Evolutionary conservation across 1,284 basidiomycete genomes (phyloP), one percentile per base, ranked within the genome.

Genomic region (Ganoderma sinense): DNA sequence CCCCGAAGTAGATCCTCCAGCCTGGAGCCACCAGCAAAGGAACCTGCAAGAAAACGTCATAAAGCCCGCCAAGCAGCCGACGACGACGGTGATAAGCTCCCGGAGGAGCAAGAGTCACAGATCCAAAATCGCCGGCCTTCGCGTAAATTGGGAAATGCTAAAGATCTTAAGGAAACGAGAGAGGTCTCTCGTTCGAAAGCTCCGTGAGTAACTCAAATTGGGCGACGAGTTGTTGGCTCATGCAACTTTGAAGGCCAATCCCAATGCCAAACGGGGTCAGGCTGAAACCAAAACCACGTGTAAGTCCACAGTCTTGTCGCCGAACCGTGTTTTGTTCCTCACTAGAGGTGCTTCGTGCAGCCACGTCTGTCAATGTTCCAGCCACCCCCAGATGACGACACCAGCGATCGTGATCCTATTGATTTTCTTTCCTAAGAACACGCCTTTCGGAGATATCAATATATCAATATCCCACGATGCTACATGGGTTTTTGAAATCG

Each of bases 281-380:
- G 45, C 63, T 74, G 39, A 74, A 75, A 55, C 73, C 71, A 1
- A 75, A 77, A 45, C 75, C 75, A 4, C 72, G 71, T 43, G 75
- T 75, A 39, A 67, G 75, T 68, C 7, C 13, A 23, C 23, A 13
- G 23, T 10, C 31, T 48, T 48, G 53, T 13, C 51, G 26, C 18
- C 26, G n/a, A 14, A 16, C 0, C 10, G 1, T 4, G 18, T 11
- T n/a, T 20, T 16, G 23, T 18, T 33, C 2, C 29, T 45, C 3
- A 26, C 56, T 20, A 31, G n/a, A 29, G 31, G 36, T 20, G 18
- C 20, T n/a, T 60, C 26, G 53, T 45, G 20, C 43, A 77, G 76
- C 76, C 76, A 3, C 66, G 76, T 4, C 16, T 77, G 63, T 77
- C 76, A 1, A 68, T 75, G 68, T 75, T 77, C 51, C 75, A 70